These are phyloP conservation scores for Aspergillus egyptiacus DNA, from an alignment of 495 filamentous ascomycete species.

Conservation along the genomic window DNA sequence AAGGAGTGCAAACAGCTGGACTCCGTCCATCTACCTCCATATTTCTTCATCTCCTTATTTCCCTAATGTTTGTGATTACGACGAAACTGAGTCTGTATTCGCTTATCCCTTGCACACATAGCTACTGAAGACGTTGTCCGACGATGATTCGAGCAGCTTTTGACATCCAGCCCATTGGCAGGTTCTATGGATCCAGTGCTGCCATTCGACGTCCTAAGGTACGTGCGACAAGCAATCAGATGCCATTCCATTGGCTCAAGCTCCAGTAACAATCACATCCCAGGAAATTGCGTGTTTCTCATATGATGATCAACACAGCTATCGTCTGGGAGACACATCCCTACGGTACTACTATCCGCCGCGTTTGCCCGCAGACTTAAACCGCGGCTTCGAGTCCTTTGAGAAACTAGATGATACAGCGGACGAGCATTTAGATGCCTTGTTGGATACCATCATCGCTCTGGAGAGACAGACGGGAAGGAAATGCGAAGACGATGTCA, in stretches of 20 bases:
- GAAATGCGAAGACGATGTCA: constrained; percentile 66
- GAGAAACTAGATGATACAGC: constrained; percentile 70
- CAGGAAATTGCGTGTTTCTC: constrained; percentile 89
- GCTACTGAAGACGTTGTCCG: not conserved
- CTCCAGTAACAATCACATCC: not conserved
- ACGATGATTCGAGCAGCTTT: constrained; percentile 42
- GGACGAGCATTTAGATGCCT: constrained; percentile 83
- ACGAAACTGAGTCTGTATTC: not conserved
- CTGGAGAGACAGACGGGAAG: constrained; percentile 62
- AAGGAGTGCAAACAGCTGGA: not conserved
- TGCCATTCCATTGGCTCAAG: not conserved
- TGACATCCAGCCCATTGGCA: constrained; percentile 55
- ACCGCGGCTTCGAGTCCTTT: constrained; percentile 74
- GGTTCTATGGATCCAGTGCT: constrained; percentile 55
- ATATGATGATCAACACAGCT: constrained; percentile 75
- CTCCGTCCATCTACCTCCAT: not conserved
- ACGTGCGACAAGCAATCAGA: constrained; percentile 16
- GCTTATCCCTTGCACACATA: not conserved
- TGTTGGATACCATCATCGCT: constrained; percentile 68
- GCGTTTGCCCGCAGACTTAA: constrained; percentile 61
- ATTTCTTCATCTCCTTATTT: not conserved
- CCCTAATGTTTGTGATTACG: too few species aligned
- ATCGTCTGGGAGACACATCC: constrained; percentile 68
- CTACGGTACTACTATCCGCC: constrained; percentile 86
- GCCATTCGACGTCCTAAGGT: constrained; percentile 65